Percentiles rank a stretch among this genome's conserved stretches.
Conservation (phyloP, 2,329 filamentous ascomycete genomes). For the Colletotrichum siamense region DNA sequence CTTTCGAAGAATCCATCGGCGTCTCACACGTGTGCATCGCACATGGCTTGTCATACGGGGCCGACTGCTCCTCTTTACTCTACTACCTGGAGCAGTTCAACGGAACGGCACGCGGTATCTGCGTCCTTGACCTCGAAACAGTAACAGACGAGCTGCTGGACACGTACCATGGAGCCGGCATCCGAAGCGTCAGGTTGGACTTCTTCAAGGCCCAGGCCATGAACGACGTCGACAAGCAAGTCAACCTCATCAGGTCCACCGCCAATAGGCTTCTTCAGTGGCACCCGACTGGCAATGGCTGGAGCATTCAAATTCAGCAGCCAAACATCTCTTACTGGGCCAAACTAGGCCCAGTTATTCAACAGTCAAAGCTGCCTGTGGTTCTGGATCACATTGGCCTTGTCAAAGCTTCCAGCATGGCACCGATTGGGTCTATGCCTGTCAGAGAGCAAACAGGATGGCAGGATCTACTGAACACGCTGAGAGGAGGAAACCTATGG, state of each 20-base stretch:
- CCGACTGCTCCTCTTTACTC: neutral
- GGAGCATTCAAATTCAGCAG: neutral
- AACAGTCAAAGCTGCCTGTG: neutral
- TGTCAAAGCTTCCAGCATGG: neutral
- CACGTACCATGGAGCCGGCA: neutral
- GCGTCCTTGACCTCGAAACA: neutral
- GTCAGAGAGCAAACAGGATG: neutral
- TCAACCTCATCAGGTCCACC: neutral
- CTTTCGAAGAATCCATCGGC: neutral
- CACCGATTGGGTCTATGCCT: neutral
- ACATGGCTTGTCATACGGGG: neutral
- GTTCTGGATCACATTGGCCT: neutral
- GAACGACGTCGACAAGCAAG: neutral
- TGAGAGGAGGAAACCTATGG: neutral
- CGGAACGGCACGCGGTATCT: neutral
- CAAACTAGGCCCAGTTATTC: neutral
- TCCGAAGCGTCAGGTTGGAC: neutral
- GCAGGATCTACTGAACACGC: neutral
- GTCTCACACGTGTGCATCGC: neutral
- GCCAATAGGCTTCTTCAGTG: neutral
- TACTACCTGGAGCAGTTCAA: neutral
- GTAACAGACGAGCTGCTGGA: neutral
- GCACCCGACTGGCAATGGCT: neutral
- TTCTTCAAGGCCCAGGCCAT: neutral
- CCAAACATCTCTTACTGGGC: neutral